Evolutionary conservation across 2,329 filamentous ascomycete genomes (phyloP).

Genomic region (Dendryphion nanum): DNA sequence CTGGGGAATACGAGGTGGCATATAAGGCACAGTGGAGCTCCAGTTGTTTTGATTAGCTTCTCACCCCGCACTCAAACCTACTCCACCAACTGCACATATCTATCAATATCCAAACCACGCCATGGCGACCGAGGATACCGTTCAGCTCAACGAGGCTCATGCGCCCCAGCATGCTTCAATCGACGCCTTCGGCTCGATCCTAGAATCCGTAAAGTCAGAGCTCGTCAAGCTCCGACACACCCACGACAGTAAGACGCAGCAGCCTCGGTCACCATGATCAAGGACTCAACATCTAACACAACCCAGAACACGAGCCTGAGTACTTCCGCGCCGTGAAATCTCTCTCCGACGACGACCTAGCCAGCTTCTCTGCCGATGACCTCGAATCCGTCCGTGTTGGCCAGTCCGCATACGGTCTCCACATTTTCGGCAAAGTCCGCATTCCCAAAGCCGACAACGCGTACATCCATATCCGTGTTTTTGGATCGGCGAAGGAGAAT

Average conservation of each 20-base stretch:
- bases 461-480: conserved; percentile 33
- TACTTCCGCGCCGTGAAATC: conserved; percentile 39
- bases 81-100: neutral
- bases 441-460: conserved; percentile 21
- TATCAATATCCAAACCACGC: neutral
- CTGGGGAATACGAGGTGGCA: neutral
- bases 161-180: conserved; percentile 35
- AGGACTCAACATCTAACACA: conserved; percentile 1
- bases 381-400: conserved; percentile 29
- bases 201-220: conserved; percentile 30
- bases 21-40: neutral
- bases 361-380: conserved; percentile 23
- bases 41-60: neutral
- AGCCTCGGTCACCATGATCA: neutral
- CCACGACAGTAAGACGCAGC: conserved; percentile 27
- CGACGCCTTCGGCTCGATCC: conserved; percentile 30
- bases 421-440: conserved; percentile 30
- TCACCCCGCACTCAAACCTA: neutral
- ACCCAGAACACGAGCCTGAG: conserved; percentile 36
- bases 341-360: conserved; percentile 39
- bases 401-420: conserved; percentile 30
- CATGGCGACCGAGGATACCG: conserved; percentile 40
- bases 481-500: conserved; percentile 30
- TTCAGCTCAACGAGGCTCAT: conserved; percentile 31
- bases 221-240: conserved; percentile 34